Evolutionary conservation across 2,329 filamentous ascomycete species (phyloP).

Genomic region (Polychaeton citri): DNA sequence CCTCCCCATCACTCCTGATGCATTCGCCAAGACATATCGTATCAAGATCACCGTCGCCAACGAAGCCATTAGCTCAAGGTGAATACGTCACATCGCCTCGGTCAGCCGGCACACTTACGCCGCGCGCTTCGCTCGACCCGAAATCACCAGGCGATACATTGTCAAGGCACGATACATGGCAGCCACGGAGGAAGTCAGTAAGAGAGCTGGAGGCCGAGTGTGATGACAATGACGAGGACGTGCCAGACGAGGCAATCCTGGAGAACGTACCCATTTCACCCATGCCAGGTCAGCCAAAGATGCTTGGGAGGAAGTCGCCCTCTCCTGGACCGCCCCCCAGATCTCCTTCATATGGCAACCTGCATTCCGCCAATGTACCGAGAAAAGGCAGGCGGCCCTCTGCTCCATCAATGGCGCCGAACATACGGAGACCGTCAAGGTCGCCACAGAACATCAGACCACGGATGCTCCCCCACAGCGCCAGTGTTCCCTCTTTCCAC

Average conservation of each 20-base stretch:
- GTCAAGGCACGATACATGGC: constrained; percentile 43
- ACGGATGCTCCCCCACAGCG: constrained; percentile 17
- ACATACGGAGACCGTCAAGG: constrained; percentile 12
- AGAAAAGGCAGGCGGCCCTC: constrained; percentile 21
- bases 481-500: constrained; percentile 15
- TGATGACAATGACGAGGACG: constrained; percentile 60
- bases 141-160: constrained; percentile 12
- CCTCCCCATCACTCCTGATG: constrained; percentile 16
- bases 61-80: constrained; percentile 11
- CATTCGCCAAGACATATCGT: constrained; percentile 13
- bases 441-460: constrained; percentile 16
- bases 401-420: constrained; percentile 11
- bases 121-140: constrained; percentile 13
- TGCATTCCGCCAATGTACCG: constrained; percentile 22
- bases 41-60: constrained; percentile 21
- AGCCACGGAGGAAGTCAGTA: constrained; percentile 54
- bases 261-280: constrained; percentile 76
- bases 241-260: constrained; percentile 65
- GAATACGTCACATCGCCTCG: constrained; percentile 7
- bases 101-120: constrained; percentile 8
- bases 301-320: constrained; percentile 4
- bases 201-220: constrained; percentile 65
- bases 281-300: constrained; percentile 17
- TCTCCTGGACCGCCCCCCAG: constrained; percentile 20
- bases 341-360: constrained; percentile 14